These are phyloP conservation scores for Trypanosoma scelopori DNA, from an alignment of 208 protist species.

Conservation along the genomic window DNA sequence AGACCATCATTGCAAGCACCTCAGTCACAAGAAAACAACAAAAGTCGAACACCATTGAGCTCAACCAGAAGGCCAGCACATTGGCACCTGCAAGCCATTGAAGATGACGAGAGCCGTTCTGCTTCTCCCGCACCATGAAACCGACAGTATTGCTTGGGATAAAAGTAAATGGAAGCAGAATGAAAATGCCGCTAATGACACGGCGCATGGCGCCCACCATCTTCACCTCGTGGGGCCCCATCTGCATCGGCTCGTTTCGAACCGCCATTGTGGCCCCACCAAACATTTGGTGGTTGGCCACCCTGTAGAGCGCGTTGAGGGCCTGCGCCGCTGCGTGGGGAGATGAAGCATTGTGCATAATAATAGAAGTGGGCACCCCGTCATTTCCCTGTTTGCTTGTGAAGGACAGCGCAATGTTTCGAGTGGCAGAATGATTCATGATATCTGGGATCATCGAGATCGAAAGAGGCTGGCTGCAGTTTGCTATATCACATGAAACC, in stretches of 20 bases:
- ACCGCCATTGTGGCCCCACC: slow-evolving; percentile 33
- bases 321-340: slow-evolving; percentile 56
- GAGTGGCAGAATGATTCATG: slow-evolving; percentile 34
- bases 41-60: slow-evolving; percentile 77
- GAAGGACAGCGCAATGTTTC: slow-evolving; percentile 51
- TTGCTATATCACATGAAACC: slow-evolving; percentile 26
- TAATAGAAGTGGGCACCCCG: slow-evolving; percentile 30
- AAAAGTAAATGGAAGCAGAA: slow-evolving; percentile 79
- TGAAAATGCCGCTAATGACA: slow-evolving; percentile 75
- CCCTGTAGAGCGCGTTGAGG: slow-evolving; percentile 55
- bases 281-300: slow-evolving; percentile 52
- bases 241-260: slow-evolving; percentile 62
- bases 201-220: slow-evolving; percentile 49
- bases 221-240: slow-evolving; percentile 59
- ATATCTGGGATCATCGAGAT: slow-evolving; percentile 29
- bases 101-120: slow-evolving; percentile 71
- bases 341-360: slow-evolving; percentile 67
- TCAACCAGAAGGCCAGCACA: slow-evolving; percentile 73
- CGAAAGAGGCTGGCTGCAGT: slow-evolving; percentile 44
- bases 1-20: slow-evolving; percentile 60
- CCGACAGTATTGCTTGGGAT: slow-evolving; percentile 78
- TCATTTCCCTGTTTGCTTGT: slow-evolving; percentile 30
- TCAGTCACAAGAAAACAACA: slow-evolving; percentile 60
- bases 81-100: slow-evolving; percentile 81
- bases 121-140: slow-evolving; percentile 81